phyloP scores from a whole-genome alignment of 2,329 filamentous ascomycete genomes.

The Cladosporium velox region DNA sequence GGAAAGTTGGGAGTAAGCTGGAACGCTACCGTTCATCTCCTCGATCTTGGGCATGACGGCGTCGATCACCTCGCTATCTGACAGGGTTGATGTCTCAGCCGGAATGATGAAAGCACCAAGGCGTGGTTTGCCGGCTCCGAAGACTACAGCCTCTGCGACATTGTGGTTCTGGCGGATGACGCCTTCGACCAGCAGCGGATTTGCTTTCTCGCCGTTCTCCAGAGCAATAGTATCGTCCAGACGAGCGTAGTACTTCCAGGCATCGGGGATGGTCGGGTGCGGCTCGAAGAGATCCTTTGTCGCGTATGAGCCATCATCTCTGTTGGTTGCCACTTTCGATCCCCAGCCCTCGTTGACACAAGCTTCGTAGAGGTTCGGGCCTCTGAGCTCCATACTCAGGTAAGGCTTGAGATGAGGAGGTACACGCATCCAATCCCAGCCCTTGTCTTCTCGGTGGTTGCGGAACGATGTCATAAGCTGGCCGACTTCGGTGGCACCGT shows the following conservation, averaged over 20 bases:
- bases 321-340: slow-evolving; percentile 44
- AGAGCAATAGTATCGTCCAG: slow-evolving; percentile 37
- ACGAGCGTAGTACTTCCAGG: slow-evolving; percentile 35
- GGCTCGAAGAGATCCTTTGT: slow-evolving; percentile 36
- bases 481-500: slow-evolving; percentile 58
- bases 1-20: slow-evolving; percentile 54
- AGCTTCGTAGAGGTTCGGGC: slow-evolving; percentile 42
- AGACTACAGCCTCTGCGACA: slow-evolving; percentile 58
- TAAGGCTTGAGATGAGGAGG: slow-evolving; percentile 30
- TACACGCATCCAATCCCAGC: slow-evolving; percentile 58
- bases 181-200: slow-evolving; percentile 30
- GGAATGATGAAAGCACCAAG: slow-evolving; percentile 58
- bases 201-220: slow-evolving; percentile 37
- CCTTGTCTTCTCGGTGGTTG: slow-evolving; percentile 49
- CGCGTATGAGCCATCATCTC: slow-evolving; percentile 44
- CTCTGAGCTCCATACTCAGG: slow-evolving; percentile 34
- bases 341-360: slow-evolving; percentile 39
- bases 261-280: slow-evolving; percentile 33
- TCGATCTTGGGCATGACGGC: slow-evolving; percentile 52
- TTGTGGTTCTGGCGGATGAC: slow-evolving; percentile 44
- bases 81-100: slow-evolving; percentile 41
- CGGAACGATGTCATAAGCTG: slow-evolving; percentile 61
- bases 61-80: slow-evolving; percentile 49
- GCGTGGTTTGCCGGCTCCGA: slow-evolving; percentile 54
- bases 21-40: slow-evolving; percentile 50